These are phyloP conservation scores for Neonectria faginata DNA, from an alignment of 2,329 filamentous ascomycete species.

Conservation along the genomic window DNA sequence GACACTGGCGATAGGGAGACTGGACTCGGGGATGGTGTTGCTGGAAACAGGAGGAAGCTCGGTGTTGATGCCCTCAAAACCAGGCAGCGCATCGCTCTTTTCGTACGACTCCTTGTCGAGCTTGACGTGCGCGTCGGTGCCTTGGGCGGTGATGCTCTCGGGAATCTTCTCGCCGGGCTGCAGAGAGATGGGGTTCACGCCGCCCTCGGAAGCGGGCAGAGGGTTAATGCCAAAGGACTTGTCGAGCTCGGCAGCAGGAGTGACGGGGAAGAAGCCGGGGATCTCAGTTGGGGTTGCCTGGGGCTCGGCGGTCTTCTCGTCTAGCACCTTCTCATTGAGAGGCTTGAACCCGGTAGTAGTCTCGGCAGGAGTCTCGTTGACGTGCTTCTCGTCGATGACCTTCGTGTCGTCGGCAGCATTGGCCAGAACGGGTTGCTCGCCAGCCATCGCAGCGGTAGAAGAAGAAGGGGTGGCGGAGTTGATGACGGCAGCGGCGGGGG, in stretches of 20 bases:
- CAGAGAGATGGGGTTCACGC: constrained; percentile 83
- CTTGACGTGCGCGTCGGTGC: constrained; percentile 77
- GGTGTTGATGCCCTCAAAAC: constrained; percentile 53
- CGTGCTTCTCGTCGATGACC: constrained; percentile 24
- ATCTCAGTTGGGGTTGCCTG: constrained; percentile 51
- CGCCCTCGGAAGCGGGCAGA: constrained; percentile 70
- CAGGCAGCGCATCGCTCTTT: constrained; percentile 75
- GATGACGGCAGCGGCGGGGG: constrained; percentile 64
- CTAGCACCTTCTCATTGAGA: constrained; percentile 4
- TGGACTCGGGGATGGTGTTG: constrained; percentile 84
- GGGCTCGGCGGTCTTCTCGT: constrained; percentile 17
- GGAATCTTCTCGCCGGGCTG: constrained; percentile 86
- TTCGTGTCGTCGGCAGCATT: constrained; percentile 28
- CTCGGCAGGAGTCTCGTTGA: constrained; percentile 49
- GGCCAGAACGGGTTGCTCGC: constrained; percentile 66
- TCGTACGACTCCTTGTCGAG: constrained; percentile 90
- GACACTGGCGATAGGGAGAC: constrained; percentile 71
- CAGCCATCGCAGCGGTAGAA: constrained; percentile 76
- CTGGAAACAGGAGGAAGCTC: constrained; percentile 67
- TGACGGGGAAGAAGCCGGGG: constrained; percentile 70
- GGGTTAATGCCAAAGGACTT: constrained; percentile 70
- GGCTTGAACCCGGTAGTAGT: constrained; percentile 61
- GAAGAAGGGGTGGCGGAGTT: constrained; percentile 77
- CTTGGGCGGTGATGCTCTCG: constrained; percentile 74
- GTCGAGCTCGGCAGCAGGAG: constrained; percentile 67